Base-by-base conservation (phyloP, 352 stramenopile genomes). In the Pythium coloratum region DNA sequence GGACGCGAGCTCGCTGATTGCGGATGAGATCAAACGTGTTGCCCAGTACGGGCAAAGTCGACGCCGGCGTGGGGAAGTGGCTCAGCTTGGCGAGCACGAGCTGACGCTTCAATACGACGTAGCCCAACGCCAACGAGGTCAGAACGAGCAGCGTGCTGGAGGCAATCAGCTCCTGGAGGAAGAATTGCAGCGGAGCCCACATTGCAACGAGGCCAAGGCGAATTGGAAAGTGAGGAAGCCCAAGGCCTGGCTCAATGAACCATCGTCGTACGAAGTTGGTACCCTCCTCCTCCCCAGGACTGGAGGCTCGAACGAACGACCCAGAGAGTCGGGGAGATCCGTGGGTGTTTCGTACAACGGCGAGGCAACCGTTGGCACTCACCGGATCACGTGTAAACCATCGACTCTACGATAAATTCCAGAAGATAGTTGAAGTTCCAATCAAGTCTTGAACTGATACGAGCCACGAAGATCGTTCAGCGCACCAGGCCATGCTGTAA, bases 1-100 rank as follows among this genome's bases (percentile, higher is more conserved):
- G 80, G 51, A 89, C 65, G 20, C 78, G 72, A 20, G 60, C n/a
- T n/a, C 73, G 73, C 33, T 90, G 80, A 32, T 54, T 71, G 34
- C 77, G 30, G 2, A 77, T 55, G 51, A 88, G 62, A 59, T 90
- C 78, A 28, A 89, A 62, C 46, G 80, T 88, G 64, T 89, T 89
- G 67, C 79, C 77, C 6, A 89, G 33, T 26, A 87, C 10, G 2
- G 80, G 80, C 13, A 89, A 72, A 28, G 80, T 88, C 18, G 73
- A 71, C 2, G 64, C 55, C 0, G 76, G 73, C 6, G 47, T 75
- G 10, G 78, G 78, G 1, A 91, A 64, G 2, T 74, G n/a, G 1
- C 53, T 40, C 2, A 69, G 50, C 46, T 58, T 51, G 14, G 46
- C 14, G 3, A 47, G 20, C 33, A 55, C 36, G 26, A 34, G 33